These are phyloP conservation scores for Ensete glaucum DNA, from an alignment of 176 grass and related monocot species.

Conservation along the genomic window DNA sequence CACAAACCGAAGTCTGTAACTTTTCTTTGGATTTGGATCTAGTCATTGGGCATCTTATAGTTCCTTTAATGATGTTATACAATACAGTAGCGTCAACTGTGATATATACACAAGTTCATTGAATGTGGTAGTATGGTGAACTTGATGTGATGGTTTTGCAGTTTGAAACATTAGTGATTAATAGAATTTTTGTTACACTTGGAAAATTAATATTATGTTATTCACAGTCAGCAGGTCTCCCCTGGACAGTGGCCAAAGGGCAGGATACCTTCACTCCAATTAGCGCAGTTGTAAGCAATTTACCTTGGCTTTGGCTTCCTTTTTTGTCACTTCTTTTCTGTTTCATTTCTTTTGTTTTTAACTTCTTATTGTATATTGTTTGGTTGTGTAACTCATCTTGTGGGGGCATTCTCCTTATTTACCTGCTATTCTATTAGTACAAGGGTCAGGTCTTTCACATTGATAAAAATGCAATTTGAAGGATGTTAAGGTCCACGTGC, in stretches of 20 bases:
- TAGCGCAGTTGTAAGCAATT: slow-evolving; percentile 66
- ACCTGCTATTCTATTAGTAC: no score
- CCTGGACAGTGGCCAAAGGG: slow-evolving; percentile 93
- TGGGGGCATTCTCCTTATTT: not conserved
- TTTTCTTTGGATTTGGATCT: not conserved
- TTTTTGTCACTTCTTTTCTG: not conserved
- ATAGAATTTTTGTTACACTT: not conserved
- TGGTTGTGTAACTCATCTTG: not conserved
- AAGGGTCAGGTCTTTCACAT: no score
- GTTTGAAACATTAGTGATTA: not conserved
- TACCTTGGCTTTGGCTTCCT: not conserved
- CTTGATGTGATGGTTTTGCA: not conserved
- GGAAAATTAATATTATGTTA: not conserved
- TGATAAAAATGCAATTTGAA: no score
- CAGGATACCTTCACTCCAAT: slow-evolving; percentile 98
- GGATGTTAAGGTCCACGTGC: no score
- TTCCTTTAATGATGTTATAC: not conserved
- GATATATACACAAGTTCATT: not conserved
- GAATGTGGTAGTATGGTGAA: not conserved
- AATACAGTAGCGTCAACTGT: not conserved
- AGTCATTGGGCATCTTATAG: not conserved
- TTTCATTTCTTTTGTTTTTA: not conserved
- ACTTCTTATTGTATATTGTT: not conserved
- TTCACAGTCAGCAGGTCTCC: slow-evolving; percentile 72
- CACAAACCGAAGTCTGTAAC: not conserved